Conservation (phyloP, 2,329 filamentous ascomycete genomes). For the Fusarium odoratissimum region DNA sequence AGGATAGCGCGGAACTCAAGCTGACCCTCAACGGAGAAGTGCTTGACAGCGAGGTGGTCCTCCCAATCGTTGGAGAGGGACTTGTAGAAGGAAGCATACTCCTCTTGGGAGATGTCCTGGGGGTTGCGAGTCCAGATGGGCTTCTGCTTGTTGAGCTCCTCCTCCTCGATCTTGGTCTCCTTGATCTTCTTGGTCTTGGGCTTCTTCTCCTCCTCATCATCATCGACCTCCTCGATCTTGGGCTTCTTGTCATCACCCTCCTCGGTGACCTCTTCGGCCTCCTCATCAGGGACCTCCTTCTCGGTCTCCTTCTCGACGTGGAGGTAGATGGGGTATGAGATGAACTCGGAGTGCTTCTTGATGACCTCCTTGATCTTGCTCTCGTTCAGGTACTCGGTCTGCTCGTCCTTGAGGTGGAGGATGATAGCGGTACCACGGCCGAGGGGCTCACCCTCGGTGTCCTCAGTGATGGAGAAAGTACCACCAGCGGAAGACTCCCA, state of each 20-base stretch:
- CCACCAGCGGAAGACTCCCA: slow-evolving; percentile 98
- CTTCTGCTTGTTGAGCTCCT: slow-evolving; percentile 99
- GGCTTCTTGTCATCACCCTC: slow-evolving; percentile 92
- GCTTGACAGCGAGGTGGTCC: slow-evolving; percentile 99
- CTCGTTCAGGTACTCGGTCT: slow-evolving; percentile 98
- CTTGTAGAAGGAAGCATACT: slow-evolving; percentile 99
- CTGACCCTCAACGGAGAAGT: slow-evolving; percentile 99
- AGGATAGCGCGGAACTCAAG: slow-evolving; percentile 99
- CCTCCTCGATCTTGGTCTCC: slow-evolving; percentile 98
- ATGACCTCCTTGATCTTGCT: slow-evolving; percentile 99
- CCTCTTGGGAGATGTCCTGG: slow-evolving; percentile 91
- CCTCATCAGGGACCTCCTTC: slow-evolving; percentile 98
- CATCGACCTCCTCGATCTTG: slow-evolving; percentile 92
- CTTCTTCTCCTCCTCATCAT: slow-evolving; percentile 90
- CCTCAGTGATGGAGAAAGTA: slow-evolving; percentile 92
- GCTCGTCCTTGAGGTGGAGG: slow-evolving; percentile 99
- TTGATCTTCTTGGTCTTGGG: slow-evolving; percentile 99
- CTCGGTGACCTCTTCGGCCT: slow-evolving; percentile 71
- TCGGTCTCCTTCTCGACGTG: slow-evolving; percentile 99
- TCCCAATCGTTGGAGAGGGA: slow-evolving; percentile 99
- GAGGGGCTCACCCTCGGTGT: slow-evolving; percentile 90
- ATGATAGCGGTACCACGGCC: slow-evolving; percentile 98
- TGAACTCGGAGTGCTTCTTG: slow-evolving; percentile 99
- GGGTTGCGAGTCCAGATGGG: slow-evolving; percentile 99
- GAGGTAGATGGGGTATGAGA: slow-evolving; percentile 99